Evolutionary conservation across 2,329 filamentous ascomycete genomes (phyloP), one percentile per base, ranked within the genome.

Genomic region (Fusarium dimerum): DNA sequence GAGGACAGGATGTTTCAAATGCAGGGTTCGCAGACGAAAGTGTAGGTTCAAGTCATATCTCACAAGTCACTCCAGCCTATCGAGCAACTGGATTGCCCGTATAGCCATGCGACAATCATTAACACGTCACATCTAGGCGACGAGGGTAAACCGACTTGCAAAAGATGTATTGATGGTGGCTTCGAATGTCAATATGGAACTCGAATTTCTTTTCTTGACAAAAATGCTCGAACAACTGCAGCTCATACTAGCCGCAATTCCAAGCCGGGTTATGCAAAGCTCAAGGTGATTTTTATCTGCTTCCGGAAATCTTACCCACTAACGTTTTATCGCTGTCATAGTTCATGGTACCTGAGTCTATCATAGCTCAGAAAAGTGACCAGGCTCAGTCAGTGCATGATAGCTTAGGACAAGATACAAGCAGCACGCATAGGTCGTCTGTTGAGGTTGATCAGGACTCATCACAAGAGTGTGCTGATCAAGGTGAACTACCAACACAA

Each of bases 121-220:
- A 51, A 55, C 51, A 51, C 45, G 34, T 16, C 13, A 11, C 18
- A 42, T 20, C 17, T 50, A 81, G 78, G 79, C 53, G 78, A 81
- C 52, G 79, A 81, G 64, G 66, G 66, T 13, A 81, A 78, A 56
- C 79, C 79, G 5, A 64, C 64, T 3, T 82, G 79, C 41, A 73
- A 71, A 41, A 76, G 78, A 55, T 82, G 79, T 52, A 62, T 72
- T 15, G 68, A 71, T 1, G 75, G 78, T 34, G 72, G 72, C 9
- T 73, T 78, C 30, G 70, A 76, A 40, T 82, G 79, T 62, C 71
- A 73, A 36, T 81, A 81, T 58, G 76, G 76, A 11, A 70, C 74
- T 3, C 68, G 73, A 16, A 66, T 80, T 40, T 77, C 74, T 0
- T 80, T 81, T 56, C 60, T 80, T 3, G 69, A 73, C 8, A 79